Evolutionary conservation across 129 eudicot species (phyloP).

Genomic region (Kitagawia praeruptora): DNA sequence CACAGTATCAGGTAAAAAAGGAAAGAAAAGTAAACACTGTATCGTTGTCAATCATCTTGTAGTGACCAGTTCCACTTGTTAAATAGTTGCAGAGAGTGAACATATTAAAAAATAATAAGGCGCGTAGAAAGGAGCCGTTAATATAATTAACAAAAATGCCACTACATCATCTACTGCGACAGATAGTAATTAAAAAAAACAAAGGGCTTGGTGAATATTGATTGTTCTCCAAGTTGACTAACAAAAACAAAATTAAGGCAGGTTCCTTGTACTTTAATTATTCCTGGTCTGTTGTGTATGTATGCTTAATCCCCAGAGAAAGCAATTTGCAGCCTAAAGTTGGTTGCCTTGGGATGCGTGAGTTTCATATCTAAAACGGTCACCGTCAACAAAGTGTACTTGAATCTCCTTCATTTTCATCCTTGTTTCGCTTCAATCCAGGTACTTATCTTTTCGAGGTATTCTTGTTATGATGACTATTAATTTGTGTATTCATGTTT

Average conservation of each 20-base stretch:
- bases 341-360: not conserved
- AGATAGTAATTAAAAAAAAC: too few relatives aligned
- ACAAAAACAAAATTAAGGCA: not conserved
- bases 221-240: not conserved
- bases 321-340: not conserved
- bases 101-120: not conserved
- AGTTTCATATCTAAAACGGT: not conserved
- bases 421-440: not conserved
- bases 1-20: too few relatives aligned
- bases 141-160: not conserved
- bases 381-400: not conserved
- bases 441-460: too few relatives aligned
- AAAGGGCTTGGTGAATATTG: not conserved
- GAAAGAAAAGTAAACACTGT: too few relatives aligned
- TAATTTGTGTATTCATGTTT: not conserved
- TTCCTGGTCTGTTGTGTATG: not conserved
- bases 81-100: not conserved
- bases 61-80: not conserved
- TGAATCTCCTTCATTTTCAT: not conserved
- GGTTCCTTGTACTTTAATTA: not conserved
- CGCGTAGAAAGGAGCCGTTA: slow-evolving; percentile 1
- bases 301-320: not conserved
- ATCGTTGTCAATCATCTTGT: not conserved
- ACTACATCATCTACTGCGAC: not conserved
- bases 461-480: too few relatives aligned